Conservation (phyloP, 148 eudicot genomes). For the Rhododendron ovatum region DNA sequence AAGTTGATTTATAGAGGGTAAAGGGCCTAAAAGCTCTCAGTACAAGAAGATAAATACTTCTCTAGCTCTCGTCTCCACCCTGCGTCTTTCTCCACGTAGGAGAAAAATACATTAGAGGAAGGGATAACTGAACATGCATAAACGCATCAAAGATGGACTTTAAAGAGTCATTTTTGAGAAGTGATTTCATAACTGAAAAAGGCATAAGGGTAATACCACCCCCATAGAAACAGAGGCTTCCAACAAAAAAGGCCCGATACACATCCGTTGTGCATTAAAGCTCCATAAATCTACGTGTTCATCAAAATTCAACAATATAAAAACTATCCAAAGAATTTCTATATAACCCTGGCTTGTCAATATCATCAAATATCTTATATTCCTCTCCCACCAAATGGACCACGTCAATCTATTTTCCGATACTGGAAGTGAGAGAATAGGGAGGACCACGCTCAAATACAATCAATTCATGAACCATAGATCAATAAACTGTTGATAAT, state of each 20-base stretch:
- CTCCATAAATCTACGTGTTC: not conserved
- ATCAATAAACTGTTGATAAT: not conserved
- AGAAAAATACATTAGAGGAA: not conserved
- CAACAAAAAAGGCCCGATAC: not conserved
- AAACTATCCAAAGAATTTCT: not conserved
- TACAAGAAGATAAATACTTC: not conserved
- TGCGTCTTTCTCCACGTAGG: not conserved
- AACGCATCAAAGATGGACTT: not conserved
- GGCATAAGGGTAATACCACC: not conserved
- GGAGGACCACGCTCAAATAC: not conserved
- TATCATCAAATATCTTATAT: not conserved
- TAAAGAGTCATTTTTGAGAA: not conserved
- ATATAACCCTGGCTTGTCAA: not conserved
- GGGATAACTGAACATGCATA: not conserved
- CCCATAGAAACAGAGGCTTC: not conserved
- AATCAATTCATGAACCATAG: not conserved
- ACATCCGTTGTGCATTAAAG: not conserved
- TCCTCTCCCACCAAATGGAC: not conserved
- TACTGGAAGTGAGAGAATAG: not conserved
- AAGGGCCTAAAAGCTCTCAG: not conserved
- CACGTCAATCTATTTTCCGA: not conserved
- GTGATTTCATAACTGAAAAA: not conserved
- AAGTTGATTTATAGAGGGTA: not conserved
- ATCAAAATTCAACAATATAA: not conserved
- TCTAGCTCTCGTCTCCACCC: not conserved